Evolutionary conservation across 2,329 filamentous ascomycete genomes (phyloP).

Genomic region (Stagonosporopsis cucurbitacearum): DNA sequence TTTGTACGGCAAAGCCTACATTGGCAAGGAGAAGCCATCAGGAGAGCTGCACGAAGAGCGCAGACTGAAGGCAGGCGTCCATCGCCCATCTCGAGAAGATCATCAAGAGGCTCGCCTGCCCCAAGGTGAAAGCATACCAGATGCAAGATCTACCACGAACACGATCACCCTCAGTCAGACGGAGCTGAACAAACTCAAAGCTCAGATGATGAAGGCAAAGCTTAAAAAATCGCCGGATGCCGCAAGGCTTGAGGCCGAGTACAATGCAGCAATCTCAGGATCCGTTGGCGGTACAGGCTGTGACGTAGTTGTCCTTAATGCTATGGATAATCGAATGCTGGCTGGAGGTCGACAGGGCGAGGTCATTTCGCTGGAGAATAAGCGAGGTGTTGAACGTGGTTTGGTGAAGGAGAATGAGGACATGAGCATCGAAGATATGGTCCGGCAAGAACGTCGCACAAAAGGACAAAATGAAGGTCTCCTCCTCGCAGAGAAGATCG

Average conservation of each 20-base stretch:
- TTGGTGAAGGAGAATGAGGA: constrained; percentile 90
- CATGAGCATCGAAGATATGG: constrained; percentile 97
- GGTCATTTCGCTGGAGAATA: constrained; percentile 78
- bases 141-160: constrained; percentile 57
- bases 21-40: constrained; percentile 83
- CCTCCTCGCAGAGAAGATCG: constrained; percentile 88
- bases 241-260: constrained; percentile 79
- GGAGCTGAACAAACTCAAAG: constrained; percentile 84
- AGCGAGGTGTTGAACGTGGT: constrained; percentile 82
- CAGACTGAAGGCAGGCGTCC: constrained; percentile 64
- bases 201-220: constrained; percentile 95
- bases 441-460: constrained; percentile 89
- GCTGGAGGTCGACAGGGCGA: constrained; percentile 77
- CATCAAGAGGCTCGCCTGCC: constrained; percentile 42
- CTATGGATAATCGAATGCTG: constrained; percentile 89
- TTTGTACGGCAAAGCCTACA: constrained; percentile 83
- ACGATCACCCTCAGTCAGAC: constrained; percentile 73
- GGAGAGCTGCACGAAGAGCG: constrained; percentile 86
- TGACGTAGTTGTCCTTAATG: constrained; percentile 79
- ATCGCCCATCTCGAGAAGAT: constrained; percentile 39
- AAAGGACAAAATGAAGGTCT: constrained; percentile 79
- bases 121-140: constrained; percentile 66
- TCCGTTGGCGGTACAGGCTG: constrained; percentile 64
- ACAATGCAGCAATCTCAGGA: constrained; percentile 74
- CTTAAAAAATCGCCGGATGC: constrained; percentile 78